A percentile compares a stretch with the other conserved stretches of the same genome.
Evolutionary conservation across 2,329 filamentous ascomycete species (phyloP).

Genomic region (Dissoconium aciculare): DNA sequence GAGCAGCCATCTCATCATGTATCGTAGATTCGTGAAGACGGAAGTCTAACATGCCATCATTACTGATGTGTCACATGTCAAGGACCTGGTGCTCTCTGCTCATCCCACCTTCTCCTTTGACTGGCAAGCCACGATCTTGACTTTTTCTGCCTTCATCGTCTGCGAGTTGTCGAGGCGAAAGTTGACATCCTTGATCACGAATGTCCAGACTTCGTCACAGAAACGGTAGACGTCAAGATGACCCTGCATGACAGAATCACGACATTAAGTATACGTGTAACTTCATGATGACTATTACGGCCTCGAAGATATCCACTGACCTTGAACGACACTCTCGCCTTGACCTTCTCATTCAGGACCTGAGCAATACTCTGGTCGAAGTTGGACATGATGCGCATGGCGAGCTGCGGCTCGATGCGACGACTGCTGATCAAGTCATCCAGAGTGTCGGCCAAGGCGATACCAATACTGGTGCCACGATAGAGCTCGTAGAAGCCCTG

Average conservation of each 20-base stretch:
- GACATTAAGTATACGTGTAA: background rate
- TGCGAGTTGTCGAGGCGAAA: constrained; percentile 76
- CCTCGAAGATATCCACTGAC: constrained; percentile 33
- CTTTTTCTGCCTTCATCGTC: constrained; percentile 70
- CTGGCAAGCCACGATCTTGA: constrained; percentile 98
- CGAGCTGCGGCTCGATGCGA: constrained; percentile 91
- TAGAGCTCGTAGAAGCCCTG: constrained; percentile 81
- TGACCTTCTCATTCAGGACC: constrained; percentile 81
- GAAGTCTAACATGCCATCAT: too few species aligned
- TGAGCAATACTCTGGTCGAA: constrained; percentile 91
- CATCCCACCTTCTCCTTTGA: constrained; percentile 55
- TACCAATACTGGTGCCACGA: constrained; percentile 87
- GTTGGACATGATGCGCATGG: constrained; percentile 93
- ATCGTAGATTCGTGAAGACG: too few species aligned
- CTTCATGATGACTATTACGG: background rate
- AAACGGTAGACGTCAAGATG: constrained; percentile 97
- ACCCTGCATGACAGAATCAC: constrained; percentile 44
- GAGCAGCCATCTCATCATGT: too few species aligned
- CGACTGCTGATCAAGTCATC: constrained; percentile 91
- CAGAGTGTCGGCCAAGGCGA: constrained; percentile 87
- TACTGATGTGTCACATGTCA: too few species aligned
- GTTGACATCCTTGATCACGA: constrained; percentile 95
- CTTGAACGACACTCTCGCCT: constrained; percentile 86
- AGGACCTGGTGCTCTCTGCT: too few species aligned
- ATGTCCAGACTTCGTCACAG: constrained; percentile 99